These are phyloP conservation scores for Acanthamoeba royreba DNA, from an alignment of 208 protist genomes.

Conservation along the genomic window DNA sequence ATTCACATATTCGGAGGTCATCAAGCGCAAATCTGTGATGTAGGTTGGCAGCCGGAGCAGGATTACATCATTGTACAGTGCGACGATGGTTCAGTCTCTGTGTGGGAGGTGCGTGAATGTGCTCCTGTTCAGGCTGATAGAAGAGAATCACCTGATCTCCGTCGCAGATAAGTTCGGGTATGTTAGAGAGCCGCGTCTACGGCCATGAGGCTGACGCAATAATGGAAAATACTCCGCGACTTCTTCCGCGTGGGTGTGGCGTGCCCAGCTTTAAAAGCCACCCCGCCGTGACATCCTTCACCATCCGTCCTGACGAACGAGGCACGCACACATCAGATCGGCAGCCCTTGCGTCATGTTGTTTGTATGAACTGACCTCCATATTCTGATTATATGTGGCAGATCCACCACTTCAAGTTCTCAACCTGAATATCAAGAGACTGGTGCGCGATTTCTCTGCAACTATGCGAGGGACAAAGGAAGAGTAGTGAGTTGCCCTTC, in stretches of 20 bases:
- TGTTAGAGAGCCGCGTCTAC: background rate
- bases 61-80: conserved; percentile 38
- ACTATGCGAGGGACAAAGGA: too few species aligned
- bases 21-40: background rate
- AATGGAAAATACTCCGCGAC: background rate
- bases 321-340: background rate
- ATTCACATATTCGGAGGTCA: conserved; percentile 10
- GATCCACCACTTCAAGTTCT: background rate
- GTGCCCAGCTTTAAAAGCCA: too few species aligned
- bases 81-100: conserved; percentile 9
- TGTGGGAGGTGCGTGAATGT: background rate
- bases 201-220: background rate
- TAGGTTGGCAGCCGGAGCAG: background rate
- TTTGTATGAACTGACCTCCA: background rate
- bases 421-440: background rate
- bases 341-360: background rate
- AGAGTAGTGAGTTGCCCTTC: too few species aligned
- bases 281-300: background rate
- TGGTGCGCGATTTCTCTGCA: background rate
- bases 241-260: background rate
- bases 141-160: background rate
- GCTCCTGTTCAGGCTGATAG: background rate
- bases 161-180: background rate
- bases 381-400: background rate
- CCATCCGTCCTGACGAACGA: background rate